Percentiles rank a stretch among this genome's conserved stretches.
Evolutionary conservation across 176 grass and related monocot genomes (phyloP).

Genomic region (Avena eriantha): DNA sequence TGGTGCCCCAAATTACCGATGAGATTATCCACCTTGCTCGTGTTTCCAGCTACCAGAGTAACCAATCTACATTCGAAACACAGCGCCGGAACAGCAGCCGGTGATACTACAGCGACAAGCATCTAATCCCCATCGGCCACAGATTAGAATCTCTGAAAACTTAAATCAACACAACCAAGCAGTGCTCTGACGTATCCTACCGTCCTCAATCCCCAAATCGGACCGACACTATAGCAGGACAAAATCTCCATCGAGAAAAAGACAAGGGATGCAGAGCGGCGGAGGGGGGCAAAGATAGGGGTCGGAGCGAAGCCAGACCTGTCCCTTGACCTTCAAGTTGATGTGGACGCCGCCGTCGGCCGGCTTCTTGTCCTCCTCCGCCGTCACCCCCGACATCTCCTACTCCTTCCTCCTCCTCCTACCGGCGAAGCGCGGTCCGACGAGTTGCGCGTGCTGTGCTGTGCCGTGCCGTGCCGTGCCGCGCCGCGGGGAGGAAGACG

Average conservation of each 20-base stretch:
- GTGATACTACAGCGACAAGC: not conserved
- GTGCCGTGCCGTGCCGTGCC: too few species aligned
- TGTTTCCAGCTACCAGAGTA: not conserved
- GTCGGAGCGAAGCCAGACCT: slow-evolving; percentile 35
- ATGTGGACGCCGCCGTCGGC: slow-evolving; percentile 65
- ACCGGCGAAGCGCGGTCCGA: not conserved
- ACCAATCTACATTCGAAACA: not conserved
- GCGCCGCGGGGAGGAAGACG: not conserved
- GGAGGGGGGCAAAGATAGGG: not conserved
- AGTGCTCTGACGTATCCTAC: too few species aligned
- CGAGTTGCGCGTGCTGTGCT: not conserved
- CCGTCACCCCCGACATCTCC: slow-evolving; percentile 23
- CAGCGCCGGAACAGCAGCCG: not conserved
- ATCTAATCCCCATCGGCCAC: too few species aligned
- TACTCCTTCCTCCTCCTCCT: not conserved
- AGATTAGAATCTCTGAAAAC: not conserved
- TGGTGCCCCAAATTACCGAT: not conserved
- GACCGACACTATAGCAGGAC: not conserved
- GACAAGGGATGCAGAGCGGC: not conserved
- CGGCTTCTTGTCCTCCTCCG: slow-evolving; percentile 28
- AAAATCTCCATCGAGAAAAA: not conserved
- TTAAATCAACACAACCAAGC: not conserved
- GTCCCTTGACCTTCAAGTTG: slow-evolving; percentile 89
- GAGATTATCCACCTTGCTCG: not conserved
- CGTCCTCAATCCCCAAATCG: not conserved